A percentile compares a stretch with the other conserved stretches of the same genome.
Evolutionary conservation across 2,329 filamentous ascomycete genomes (phyloP).

Genomic region (Penicillium paneum): DNA sequence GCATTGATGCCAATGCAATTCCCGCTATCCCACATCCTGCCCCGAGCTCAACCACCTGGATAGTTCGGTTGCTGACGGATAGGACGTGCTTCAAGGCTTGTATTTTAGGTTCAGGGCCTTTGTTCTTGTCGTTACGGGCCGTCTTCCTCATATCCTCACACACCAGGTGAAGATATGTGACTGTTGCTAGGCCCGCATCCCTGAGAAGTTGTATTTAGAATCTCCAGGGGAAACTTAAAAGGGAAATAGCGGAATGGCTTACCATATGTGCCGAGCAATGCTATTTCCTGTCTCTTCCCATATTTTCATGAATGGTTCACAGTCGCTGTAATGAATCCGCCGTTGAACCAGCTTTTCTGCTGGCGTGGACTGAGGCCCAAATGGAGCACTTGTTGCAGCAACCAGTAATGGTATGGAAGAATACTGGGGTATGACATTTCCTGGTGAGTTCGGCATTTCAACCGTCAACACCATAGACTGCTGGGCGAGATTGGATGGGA

Average conservation of each 20-base stretch:
- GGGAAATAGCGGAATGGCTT: slow-evolving; percentile 20
- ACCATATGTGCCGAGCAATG: slow-evolving; percentile 71
- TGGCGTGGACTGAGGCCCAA: slow-evolving; percentile 39
- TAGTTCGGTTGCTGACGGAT: slow-evolving; percentile 26
- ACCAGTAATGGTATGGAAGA: slow-evolving; percentile 47
- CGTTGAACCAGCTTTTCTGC: slow-evolving; percentile 56
- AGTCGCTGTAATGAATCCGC: slow-evolving; percentile 40
- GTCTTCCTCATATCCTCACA: background rate
- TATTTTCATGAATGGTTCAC: slow-evolving; percentile 44
- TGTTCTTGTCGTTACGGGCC: slow-evolving; percentile 31
- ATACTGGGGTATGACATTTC: slow-evolving; percentile 1
- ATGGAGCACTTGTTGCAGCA: slow-evolving; percentile 55
- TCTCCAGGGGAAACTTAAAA: slow-evolving; percentile 6
- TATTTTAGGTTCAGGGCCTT: slow-evolving; percentile 22
- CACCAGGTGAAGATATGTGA: slow-evolving; percentile 45
- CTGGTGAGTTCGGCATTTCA: slow-evolving; percentile 22
- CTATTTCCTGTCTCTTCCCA: slow-evolving; percentile 71
- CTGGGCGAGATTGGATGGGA: slow-evolving; percentile 26
- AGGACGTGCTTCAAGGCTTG: slow-evolving; percentile 35
- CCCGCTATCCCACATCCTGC: slow-evolving; percentile 68
- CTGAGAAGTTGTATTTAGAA: slow-evolving; percentile 27
- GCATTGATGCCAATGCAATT: slow-evolving; percentile 57
- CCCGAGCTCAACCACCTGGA: slow-evolving; percentile 62
- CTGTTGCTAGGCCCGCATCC: slow-evolving; percentile 60
- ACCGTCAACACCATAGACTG: slow-evolving; percentile 29